Conservation (phyloP, 352 stramenopile genomes). For the Phytophthora meadii region DNA sequence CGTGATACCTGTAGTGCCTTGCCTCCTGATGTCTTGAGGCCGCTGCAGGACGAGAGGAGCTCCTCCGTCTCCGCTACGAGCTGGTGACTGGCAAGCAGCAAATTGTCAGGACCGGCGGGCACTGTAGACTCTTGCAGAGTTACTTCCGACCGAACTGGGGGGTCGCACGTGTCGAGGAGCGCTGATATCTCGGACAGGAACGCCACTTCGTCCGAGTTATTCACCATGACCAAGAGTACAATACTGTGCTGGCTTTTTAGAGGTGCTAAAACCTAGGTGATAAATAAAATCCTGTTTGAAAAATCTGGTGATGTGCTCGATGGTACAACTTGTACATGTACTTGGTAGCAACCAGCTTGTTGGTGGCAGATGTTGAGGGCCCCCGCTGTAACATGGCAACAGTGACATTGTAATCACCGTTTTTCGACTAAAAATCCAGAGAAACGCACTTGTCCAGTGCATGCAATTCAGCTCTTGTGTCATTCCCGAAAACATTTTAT, state of each 20-base stretch:
- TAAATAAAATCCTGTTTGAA: too few species aligned
- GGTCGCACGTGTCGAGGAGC: constrained; percentile 6
- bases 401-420: constrained; percentile 23
- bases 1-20: too few species aligned
- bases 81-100: constrained; percentile 15
- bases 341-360: too few species aligned
- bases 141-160: background rate
- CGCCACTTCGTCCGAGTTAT: background rate
- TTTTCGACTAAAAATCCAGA: constrained; percentile 31
- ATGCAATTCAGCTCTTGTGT: constrained; percentile 3
- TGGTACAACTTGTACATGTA: too few species aligned
- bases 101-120: background rate
- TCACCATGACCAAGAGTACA: background rate
- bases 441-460: constrained; percentile 18
- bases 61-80: constrained; percentile 21
- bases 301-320: too few species aligned
- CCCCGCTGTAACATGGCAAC: background rate
- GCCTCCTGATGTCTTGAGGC: background rate
- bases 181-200: constrained; percentile 14
- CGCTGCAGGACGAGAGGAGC: constrained; percentile 9
- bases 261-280: too few species aligned
- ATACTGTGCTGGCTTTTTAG: too few species aligned
- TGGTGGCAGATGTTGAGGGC: constrained; percentile 57
- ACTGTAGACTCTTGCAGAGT: background rate
- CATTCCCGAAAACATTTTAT: constrained; percentile 14